phyloP scores from a whole-genome alignment of 805 yeast species.

The Ogataea allantospora region DNA sequence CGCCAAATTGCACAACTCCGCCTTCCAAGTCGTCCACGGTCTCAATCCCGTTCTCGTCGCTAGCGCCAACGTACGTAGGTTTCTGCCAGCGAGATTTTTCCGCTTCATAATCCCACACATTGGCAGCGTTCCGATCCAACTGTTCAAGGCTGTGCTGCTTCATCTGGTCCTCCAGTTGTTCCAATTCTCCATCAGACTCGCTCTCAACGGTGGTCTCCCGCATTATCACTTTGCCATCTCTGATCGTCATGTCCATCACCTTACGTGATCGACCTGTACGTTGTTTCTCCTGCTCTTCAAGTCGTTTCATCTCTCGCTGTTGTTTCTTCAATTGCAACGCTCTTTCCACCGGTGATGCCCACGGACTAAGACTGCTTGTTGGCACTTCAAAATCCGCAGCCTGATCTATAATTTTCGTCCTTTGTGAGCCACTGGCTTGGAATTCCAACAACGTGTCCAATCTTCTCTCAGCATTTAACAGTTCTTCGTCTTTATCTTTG shows the following conservation, averaged over 20 bases:
- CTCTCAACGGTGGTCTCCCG: slow-evolving; percentile 42
- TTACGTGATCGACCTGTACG: slow-evolving; percentile 72
- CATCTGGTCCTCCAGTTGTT: slow-evolving; percentile 36
- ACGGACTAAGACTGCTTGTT: slow-evolving; percentile 52
- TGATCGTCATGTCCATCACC: slow-evolving; percentile 73
- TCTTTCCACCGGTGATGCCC: slow-evolving; percentile 87
- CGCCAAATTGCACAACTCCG: slow-evolving; percentile 32
- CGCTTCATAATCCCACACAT: slow-evolving; percentile 59
- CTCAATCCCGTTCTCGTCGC: slow-evolving; percentile 3
- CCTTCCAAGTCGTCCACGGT: slow-evolving; percentile 13
- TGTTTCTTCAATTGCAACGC: slow-evolving; percentile 85
- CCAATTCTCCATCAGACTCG: slow-evolving; percentile 36
- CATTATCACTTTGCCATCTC: slow-evolving; percentile 75
- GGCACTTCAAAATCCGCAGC: slow-evolving; percentile 81
- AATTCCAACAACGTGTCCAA: slow-evolving; percentile 72
- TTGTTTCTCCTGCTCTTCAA: slow-evolving; percentile 55
- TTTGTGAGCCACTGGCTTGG: slow-evolving; percentile 83
- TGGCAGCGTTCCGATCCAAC: slow-evolving; percentile 31
- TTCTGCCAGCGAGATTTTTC: slow-evolving; percentile 56
- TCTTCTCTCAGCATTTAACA: slow-evolving; percentile 67
- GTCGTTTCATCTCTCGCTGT: slow-evolving; percentile 67
- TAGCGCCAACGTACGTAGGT: slow-evolving; percentile 30
- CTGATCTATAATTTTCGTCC: slow-evolving; percentile 90
- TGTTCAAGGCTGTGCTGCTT: slow-evolving; percentile 33
- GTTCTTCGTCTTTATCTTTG: slow-evolving; percentile 51